Evolutionary conservation across 306 rosid species (phyloP).

Genomic region (Gleditsia sinensis): DNA sequence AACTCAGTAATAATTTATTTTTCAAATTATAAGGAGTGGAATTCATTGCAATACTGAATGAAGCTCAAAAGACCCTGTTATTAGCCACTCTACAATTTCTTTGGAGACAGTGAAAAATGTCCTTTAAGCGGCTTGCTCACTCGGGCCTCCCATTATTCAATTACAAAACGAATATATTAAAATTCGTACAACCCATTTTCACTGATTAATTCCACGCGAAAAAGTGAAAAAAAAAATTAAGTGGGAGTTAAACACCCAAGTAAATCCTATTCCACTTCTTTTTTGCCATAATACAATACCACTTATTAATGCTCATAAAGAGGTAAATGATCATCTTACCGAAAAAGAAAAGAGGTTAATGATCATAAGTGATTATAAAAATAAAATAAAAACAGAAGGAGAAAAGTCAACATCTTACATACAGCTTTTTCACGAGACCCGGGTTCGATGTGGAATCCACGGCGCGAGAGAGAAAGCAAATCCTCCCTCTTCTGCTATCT

Average conservation of each 20-base stretch:
- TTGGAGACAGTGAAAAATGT: not conserved
- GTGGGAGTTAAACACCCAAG: not conserved
- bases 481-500: conserved; percentile 50
- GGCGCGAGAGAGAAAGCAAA: conserved; percentile 55
- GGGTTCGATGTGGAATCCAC: conserved; percentile 71
- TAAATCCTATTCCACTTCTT: not conserved
- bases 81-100: not conserved
- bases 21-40: not conserved
- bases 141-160: not conserved
- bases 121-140: conserved; percentile 1
- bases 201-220: not conserved
- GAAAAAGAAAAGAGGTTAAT: not conserved
- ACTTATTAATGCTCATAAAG: not conserved
- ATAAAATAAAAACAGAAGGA: not conserved
- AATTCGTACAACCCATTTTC: not conserved
- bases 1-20: not conserved
- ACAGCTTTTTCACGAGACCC: conserved; percentile 93
- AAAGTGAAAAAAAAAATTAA: not conserved
- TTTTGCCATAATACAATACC: not conserved
- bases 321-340: not conserved
- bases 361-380: not conserved
- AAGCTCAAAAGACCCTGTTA: not conserved
- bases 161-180: not conserved
- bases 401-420: conserved; percentile 44
- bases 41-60: not conserved